Evolutionary conservation across 2,329 filamentous ascomycete species (phyloP).

Genomic region (Fulvia fulva): DNA sequence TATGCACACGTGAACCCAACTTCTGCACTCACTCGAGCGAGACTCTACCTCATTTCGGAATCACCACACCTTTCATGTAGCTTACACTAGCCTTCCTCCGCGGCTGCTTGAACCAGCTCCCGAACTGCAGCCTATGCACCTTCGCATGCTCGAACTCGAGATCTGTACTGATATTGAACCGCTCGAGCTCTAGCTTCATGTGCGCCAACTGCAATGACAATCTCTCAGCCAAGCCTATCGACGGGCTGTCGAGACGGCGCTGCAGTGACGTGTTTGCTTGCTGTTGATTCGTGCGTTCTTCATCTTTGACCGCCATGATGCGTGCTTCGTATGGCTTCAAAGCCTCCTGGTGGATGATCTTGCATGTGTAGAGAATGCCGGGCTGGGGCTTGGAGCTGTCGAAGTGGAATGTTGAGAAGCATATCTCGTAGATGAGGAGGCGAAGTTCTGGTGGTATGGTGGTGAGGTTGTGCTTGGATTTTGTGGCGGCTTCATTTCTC

Average conservation of each 20-base stretch:
- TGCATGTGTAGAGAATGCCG: not conserved
- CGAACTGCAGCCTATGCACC: not conserved
- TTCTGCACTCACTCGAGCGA: too few species aligned
- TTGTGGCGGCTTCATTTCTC: too few species aligned
- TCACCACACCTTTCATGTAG: not conserved
- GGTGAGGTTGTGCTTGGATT: too few species aligned
- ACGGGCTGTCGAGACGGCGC: not conserved
- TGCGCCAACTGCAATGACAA: not conserved
- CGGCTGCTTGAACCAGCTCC: not conserved
- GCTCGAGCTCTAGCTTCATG: not conserved
- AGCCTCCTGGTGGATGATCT: not conserved
- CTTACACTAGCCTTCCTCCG: not conserved
- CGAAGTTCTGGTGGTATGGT: too few species aligned
- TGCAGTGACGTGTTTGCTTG: not conserved
- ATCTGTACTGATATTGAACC: not conserved
- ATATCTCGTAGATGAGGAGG: too few species aligned
- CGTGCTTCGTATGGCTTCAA: not conserved
- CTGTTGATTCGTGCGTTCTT: not conserved
- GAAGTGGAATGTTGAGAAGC: not conserved
- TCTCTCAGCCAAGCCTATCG: not conserved
- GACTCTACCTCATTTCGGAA: too few species aligned
- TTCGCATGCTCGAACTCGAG: not conserved
- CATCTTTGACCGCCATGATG: not conserved
- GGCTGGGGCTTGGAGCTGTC: not conserved
- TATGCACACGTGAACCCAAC: too few species aligned